Conservation (phyloP, 345 rosid species). For the Camelina sativa region DNA sequence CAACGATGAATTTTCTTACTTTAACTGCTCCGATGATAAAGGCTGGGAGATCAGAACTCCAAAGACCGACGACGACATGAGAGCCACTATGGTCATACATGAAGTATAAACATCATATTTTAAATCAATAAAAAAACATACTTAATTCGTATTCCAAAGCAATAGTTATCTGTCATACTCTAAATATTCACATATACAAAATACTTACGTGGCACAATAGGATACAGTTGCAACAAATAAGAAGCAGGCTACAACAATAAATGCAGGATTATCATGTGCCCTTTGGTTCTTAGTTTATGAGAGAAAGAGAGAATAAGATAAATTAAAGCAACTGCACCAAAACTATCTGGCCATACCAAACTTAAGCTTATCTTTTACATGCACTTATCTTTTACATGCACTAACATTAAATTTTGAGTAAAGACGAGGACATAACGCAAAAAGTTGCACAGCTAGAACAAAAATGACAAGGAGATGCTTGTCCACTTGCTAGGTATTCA, state of each 20-base stretch:
- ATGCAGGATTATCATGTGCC: constrained; percentile 99
- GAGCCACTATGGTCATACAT: constrained; percentile 98
- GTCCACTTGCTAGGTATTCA: background rate
- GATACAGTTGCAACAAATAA: constrained; percentile 89
- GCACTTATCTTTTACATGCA: constrained; percentile 16
- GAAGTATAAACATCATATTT: constrained; percentile 35
- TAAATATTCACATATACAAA: constrained; percentile 1
- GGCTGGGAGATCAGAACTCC: constrained; percentile 77
- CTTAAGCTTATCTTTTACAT: constrained; percentile 18
- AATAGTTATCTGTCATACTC: background rate
- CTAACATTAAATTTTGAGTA: background rate
- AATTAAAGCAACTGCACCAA: constrained; percentile 23
- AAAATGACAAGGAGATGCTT: constrained; percentile 1
- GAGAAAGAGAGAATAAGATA: constrained; percentile 30
- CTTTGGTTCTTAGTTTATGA: constrained; percentile 99
- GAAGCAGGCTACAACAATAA: too few relatives aligned
- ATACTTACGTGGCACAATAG: constrained; percentile 94
- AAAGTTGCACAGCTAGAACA: constrained; percentile 1
- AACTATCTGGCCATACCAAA: constrained; percentile 4
- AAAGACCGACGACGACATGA: too few relatives aligned
- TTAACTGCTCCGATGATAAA: constrained; percentile 65
- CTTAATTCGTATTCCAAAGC: background rate
- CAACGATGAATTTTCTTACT: too few relatives aligned
- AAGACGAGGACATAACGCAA: background rate
- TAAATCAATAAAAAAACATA: background rate